Evolutionary conservation across 1,284 basidiomycete genomes (phyloP).

Genomic region (Sporisorium iseilematis-ciliati): DNA sequence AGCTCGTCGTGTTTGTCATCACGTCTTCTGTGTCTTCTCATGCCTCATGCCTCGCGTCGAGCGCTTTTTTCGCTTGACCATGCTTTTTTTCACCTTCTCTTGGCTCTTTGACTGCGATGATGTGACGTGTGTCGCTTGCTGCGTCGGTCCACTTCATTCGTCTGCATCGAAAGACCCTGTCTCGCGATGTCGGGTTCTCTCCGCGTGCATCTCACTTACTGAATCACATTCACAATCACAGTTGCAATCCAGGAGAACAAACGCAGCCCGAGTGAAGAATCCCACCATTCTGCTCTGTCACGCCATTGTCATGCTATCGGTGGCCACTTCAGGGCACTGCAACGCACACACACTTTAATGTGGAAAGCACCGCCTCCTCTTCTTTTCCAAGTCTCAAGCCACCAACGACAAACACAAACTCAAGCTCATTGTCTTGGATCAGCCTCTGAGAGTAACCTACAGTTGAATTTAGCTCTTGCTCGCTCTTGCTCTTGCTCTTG

Average conservation of each 20-base stretch:
- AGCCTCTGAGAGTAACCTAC: no score
- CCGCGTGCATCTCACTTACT: background rate
- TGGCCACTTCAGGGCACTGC: background rate
- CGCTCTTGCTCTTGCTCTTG: slow-evolving; percentile 1
- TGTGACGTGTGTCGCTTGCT: slow-evolving; percentile 1
- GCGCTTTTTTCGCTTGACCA: slow-evolving; percentile 1
- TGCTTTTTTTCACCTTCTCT: background rate
- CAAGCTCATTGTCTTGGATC: background rate
- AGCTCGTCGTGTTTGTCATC: background rate
- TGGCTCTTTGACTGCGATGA: background rate
- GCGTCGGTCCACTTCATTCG: background rate
- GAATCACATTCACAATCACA: background rate
- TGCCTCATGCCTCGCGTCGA: slow-evolving; percentile 12
- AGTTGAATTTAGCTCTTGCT: background rate
- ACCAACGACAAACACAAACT: slow-evolving; percentile 1
- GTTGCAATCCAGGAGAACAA: background rate
- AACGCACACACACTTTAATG: slow-evolving; percentile 4
- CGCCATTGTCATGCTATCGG: no score
- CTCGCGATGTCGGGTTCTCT: background rate
- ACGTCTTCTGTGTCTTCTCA: background rate
- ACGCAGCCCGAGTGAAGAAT: background rate
- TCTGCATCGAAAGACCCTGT: no score
- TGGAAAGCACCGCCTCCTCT: background rate
- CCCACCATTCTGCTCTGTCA: background rate
- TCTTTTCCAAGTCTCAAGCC: background rate